phyloP scores from a whole-genome alignment of 2,329 filamentous ascomycete species.

The Amesomyces nigricolor region DNA sequence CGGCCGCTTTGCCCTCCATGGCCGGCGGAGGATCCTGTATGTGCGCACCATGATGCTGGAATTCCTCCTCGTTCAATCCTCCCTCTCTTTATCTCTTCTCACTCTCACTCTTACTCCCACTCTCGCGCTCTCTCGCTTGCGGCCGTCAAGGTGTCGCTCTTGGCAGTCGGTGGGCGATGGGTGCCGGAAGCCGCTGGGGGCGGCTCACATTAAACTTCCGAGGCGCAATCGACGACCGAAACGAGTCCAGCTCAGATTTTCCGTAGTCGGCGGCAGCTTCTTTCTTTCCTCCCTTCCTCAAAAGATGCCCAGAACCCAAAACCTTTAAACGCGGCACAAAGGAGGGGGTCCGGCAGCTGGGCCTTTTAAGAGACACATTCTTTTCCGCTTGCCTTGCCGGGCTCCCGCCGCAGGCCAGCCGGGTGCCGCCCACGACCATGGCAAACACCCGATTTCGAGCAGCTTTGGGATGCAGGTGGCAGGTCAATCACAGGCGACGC shows the following conservation, averaged over 20 bases:
- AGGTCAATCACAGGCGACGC: conserved; percentile 24
- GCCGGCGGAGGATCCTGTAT: conserved; percentile 54
- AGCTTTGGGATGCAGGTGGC: conserved; percentile 25
- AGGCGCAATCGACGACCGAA: neutral
- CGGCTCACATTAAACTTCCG: conserved; percentile 16
- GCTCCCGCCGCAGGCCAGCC: neutral
- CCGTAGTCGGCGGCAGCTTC: conserved; percentile 2
- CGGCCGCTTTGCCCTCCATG: conserved; percentile 52
- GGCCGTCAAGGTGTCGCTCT: neutral
- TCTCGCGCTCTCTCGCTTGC: neutral
- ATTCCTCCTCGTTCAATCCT: neutral
- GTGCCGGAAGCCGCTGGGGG: conserved; percentile 8
- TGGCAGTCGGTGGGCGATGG: neutral
- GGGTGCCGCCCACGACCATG: conserved; percentile 19
- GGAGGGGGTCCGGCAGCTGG: conserved; percentile 7
- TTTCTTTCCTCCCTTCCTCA: neutral
- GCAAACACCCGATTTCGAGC: conserved; percentile 19
- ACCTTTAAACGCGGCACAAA: neutral
- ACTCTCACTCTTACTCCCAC: neutral
- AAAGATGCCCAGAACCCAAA: neutral
- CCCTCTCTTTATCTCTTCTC: neutral
- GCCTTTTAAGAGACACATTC: conserved; percentile 14
- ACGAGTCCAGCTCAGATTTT: conserved; percentile 1
- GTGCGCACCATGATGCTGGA: conserved; percentile 29
- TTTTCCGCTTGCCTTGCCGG: neutral